These are phyloP conservation scores for Fusarium concolor DNA, from an alignment of 2,329 filamentous ascomycete species.

Conservation along the genomic window DNA sequence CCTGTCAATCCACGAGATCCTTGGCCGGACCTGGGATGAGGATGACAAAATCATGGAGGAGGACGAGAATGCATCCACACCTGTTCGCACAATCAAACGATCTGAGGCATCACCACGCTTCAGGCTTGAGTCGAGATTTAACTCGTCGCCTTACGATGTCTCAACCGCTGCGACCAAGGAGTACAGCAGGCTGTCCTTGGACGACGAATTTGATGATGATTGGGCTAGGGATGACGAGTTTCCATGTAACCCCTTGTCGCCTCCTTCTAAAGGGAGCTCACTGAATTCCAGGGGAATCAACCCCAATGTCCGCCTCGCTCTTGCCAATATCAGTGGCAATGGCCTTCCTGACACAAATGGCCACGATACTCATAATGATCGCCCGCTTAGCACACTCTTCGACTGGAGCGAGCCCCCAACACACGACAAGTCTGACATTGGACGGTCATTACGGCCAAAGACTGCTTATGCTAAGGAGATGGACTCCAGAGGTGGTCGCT, in stretches of 20 bases:
- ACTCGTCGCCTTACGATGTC: constrained; percentile 50
- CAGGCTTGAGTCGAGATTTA: constrained; percentile 48
- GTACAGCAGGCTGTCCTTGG: constrained; percentile 65
- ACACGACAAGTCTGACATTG: constrained; percentile 70
- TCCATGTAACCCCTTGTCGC: constrained; percentile 67
- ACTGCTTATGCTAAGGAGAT: constrained; percentile 81
- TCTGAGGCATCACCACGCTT: constrained; percentile 46
- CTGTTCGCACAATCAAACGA: constrained; percentile 56
- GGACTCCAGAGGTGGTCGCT: constrained; percentile 76
- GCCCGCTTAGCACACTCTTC: constrained; percentile 76
- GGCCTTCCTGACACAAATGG: constrained; percentile 50
- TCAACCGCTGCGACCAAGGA: constrained; percentile 53
- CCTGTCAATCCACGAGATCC: constrained; percentile 69
- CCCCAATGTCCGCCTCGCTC: constrained; percentile 65
- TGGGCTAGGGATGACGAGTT: constrained; percentile 68
- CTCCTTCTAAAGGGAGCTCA: constrained; percentile 63
- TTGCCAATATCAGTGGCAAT: constrained; percentile 65
- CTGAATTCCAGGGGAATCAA: constrained; percentile 65
- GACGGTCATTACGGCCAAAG: constrained; percentile 72
- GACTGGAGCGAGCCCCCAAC: constrained; percentile 79
- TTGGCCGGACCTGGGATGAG: constrained; percentile 66
- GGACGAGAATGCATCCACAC: constrained; percentile 67
- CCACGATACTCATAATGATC: constrained; percentile 49
- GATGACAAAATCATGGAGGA: constrained; percentile 71
- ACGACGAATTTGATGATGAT: constrained; percentile 72